Evolutionary conservation across 768 basidiomycete species (phyloP).

Genomic region (Lentinula edodes): DNA sequence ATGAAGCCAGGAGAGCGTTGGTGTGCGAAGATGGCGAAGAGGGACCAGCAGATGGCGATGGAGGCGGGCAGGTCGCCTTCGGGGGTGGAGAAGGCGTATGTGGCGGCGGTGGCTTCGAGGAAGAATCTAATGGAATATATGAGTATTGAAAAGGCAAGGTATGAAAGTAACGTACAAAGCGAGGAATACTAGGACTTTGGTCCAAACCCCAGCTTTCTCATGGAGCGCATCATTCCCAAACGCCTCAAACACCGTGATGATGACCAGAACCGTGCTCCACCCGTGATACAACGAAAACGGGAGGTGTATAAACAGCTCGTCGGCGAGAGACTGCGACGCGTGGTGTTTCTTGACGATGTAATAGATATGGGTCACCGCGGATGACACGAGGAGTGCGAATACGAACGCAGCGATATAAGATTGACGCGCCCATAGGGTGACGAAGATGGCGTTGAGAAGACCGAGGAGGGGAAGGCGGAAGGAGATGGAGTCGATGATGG

Average conservation of each 20-base stretch:
- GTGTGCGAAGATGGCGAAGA: conserved; percentile 88
- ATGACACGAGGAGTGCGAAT: conserved; percentile 83
- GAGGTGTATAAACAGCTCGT: conserved; percentile 89
- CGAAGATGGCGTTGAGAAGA: conserved; percentile 83
- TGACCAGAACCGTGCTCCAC: conserved; percentile 80
- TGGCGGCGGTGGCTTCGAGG: conserved; percentile 87
- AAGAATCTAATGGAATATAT: conserved; percentile 61
- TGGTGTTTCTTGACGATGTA: conserved; percentile 90
- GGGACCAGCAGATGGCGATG: conserved; percentile 87
- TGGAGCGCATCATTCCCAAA: conserved; percentile 74
- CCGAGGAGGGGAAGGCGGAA: conserved; percentile 92
- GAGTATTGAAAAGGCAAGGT: background rate
- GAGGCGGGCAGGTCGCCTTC: conserved; percentile 94
- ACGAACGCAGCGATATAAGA: conserved; percentile 82
- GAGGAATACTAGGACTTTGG: conserved; percentile 93
- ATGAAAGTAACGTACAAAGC: conserved; percentile 68
- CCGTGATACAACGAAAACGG: conserved; percentile 97
- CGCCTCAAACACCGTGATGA: conserved; percentile 81
- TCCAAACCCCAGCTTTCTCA: conserved; percentile 76
- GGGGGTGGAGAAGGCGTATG: conserved; percentile 86
- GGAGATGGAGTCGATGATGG: conserved; percentile 80
- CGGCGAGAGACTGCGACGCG: conserved; percentile 52
- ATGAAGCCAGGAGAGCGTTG: conserved; percentile 68
- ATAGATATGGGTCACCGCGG: conserved; percentile 78
- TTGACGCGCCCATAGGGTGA: conserved; percentile 77